Percentiles rank a stretch among this genome's conserved stretches.
Evolutionary conservation across 805 yeast species (phyloP).

Genomic region (Saturnispora saitoi): DNA sequence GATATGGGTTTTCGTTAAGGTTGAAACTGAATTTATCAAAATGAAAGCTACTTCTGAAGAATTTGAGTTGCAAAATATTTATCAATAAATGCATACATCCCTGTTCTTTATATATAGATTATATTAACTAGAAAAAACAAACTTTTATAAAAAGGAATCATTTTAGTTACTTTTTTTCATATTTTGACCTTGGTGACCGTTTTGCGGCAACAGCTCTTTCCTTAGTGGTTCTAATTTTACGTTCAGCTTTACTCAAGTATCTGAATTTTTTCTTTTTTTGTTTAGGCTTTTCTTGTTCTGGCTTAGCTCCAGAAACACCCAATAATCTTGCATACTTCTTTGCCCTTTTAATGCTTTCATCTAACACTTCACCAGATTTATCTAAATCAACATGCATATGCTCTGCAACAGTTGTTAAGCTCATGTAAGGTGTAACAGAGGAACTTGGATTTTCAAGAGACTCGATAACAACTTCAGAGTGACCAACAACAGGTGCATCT

Average conservation of each 20-base stretch:
- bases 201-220: slow-evolving; percentile 29
- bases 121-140: neutral
- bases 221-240: slow-evolving; percentile 44
- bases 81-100: neutral
- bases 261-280: slow-evolving; percentile 74
- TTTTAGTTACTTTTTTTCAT: slow-evolving; percentile 14
- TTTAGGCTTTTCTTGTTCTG: slow-evolving; percentile 26
- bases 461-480: slow-evolving; percentile 49
- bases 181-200: slow-evolving; percentile 12
- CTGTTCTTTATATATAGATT: neutral
- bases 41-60: slow-evolving; percentile 12
- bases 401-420: slow-evolving; percentile 38
- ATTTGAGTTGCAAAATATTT: slow-evolving; percentile 19
- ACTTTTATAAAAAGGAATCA: neutral
- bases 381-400: slow-evolving; percentile 64
- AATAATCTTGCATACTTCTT: slow-evolving; percentile 69
- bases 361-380: slow-evolving; percentile 59
- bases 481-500: slow-evolving; percentile 35
- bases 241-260: slow-evolving; percentile 73
- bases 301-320: slow-evolving; percentile 40
- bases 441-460: slow-evolving; percentile 39
- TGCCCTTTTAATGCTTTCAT: slow-evolving; percentile 69
- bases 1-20: slow-evolving; percentile 80
- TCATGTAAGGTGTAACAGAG: slow-evolving; percentile 16
- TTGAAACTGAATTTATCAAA: slow-evolving; percentile 63